Evolutionary conservation across 164 flowering plant genomes (phyloP), one percentile per base, ranked within the genome.

Genomic region (Sextonia rubra): DNA sequence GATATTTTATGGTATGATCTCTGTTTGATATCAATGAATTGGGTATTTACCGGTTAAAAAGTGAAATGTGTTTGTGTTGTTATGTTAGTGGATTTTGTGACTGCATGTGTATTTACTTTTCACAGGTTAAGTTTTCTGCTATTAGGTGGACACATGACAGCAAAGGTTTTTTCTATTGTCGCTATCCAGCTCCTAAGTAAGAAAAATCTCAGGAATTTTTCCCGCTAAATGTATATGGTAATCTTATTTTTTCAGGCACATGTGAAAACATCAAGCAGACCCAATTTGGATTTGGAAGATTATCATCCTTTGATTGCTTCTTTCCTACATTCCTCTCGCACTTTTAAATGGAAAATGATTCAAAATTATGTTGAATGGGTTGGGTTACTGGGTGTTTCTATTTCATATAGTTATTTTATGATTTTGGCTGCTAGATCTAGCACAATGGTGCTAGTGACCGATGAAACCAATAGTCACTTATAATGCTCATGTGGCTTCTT

Each of bases 101-200:
- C 8, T 66, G 49, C n/a, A 6, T 30, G 15, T 60, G 24, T 52
- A 30, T 71, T 24, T 71, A 17, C 58, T 66, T 77, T 30, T 76
- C 72, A 47, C 90, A 96, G 99, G 97, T 91, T 60, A 96, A 96
- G 79, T 96, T 93, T 84, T 82, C 96, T 2, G 71, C 82, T 25
- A 87, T 93, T 69, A 81, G 82, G 69, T 96, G 99, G 98, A 93
- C 99, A 1, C 90, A 89, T 80, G 99, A 96, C 76, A 78, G 79
- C 80, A 96, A 90, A 83, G 99, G 99, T 0, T 96, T 96, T 77
- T 96, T 96, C 83, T 96, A 96, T 73, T 74, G 90, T 78, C 97
- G 97, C 26, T 96, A 85, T 75, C 97, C 99, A 18, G 83, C 93
- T 75, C 97, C 98, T 61, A 84, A 84, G 99, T 96, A 81, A 83